Evolutionary conservation across 2,329 filamentous ascomycete genomes (phyloP).

Genomic region (Verticillium nubilum): DNA sequence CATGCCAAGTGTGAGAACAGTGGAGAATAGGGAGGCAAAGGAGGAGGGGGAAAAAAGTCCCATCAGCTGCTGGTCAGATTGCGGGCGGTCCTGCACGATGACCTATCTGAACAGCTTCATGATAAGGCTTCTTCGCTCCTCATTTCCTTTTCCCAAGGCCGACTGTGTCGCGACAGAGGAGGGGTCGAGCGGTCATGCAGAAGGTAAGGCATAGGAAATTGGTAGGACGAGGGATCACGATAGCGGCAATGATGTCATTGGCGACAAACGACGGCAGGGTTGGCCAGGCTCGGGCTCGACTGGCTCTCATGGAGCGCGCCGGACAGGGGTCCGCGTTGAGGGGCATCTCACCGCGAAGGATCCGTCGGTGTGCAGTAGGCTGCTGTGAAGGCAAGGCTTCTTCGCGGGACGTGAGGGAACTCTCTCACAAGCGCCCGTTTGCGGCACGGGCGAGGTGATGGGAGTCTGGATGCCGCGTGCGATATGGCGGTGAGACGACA

Average conservation of each 20-base stretch:
- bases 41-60: neutral
- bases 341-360: neutral
- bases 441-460: neutral
- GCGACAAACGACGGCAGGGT: neutral
- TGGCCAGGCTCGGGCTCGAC: neutral
- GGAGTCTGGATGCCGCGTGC: neutral
- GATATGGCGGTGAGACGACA: neutral
- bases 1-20: neutral
- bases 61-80: neutral
- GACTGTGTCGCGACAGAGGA: neutral
- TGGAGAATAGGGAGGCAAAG: neutral
- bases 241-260: conserved; percentile 2
- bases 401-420: neutral
- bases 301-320: neutral
- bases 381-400: neutral
- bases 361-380: neutral
- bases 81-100: neutral
- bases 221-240: conserved; percentile 1
- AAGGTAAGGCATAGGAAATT: neutral
- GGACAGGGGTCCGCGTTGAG: neutral
- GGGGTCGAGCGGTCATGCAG: neutral
- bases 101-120: neutral
- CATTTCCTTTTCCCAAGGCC: neutral
- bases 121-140: neutral
- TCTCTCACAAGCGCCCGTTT: neutral